phyloP scores from a whole-genome alignment of 805 yeast species.

The Pichia occidentalis region DNA sequence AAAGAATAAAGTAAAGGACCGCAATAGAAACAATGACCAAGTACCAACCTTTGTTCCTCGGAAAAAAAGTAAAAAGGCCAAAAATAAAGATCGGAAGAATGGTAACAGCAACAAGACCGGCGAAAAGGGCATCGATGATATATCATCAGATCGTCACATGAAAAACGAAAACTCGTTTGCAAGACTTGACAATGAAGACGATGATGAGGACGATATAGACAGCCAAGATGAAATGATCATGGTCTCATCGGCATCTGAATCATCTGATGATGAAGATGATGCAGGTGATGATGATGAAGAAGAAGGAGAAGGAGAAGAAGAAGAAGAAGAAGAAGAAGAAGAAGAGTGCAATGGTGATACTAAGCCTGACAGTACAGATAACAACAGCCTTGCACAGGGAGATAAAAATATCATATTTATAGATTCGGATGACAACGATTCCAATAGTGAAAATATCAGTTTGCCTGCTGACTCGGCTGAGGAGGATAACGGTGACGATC shows the following conservation, averaged over 20 bases:
- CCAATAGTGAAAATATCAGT: no score
- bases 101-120: conserved; percentile 1
- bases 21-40: not conserved
- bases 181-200: conserved; percentile 4
- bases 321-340: no score
- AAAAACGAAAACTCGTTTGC: conserved; percentile 4
- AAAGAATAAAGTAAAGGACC: not conserved
- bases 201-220: conserved; percentile 13
- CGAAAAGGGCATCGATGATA: not conserved
- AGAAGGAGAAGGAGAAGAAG: conserved; percentile 2
- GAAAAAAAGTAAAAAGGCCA: conserved; percentile 9
- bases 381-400: no score
- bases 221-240: conserved; percentile 9
- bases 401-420: no score
- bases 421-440: no score
- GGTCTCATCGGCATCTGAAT: conserved; percentile 9
- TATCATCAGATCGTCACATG: conserved; percentile 1
- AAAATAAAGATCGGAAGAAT: conserved; percentile 9
- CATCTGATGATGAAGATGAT: conserved; percentile 7
- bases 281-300: conserved; percentile 3
- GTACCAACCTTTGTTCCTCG: conserved; percentile 1
- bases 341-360: no score
- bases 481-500: no score
- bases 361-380: no score
- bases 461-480: no score